Evolutionary conservation across 208 protist genomes (phyloP), one percentile per base, ranked within the genome.

Genomic region (Acanthamoeba polyphaga): DNA sequence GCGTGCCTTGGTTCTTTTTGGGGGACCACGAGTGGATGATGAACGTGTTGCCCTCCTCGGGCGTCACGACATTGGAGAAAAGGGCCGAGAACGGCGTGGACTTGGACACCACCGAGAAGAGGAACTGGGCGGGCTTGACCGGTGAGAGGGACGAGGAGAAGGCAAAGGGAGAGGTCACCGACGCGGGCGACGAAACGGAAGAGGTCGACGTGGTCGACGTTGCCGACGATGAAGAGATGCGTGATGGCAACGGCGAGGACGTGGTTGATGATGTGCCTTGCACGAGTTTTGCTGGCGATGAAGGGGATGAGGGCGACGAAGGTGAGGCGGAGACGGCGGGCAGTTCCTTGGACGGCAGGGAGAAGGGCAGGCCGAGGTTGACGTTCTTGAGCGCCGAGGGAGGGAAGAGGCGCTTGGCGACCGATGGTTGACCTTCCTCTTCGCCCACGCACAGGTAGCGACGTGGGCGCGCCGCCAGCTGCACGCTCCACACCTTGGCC

Each of bases 401-500:
- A 60, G 80, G 80, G 32, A 89, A 89, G 8, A 89, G 80, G 9
- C 80, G 80, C 51, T 89, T 89, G 80, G 80, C n/a, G 51, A 89
- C 51, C 12, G 53, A 24, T 27, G 80, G 80, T 19, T 89, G 51
- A 12, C 80, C 80, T 66, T 89, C 53, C 32, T 64, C 80, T 29
- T 60, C 80, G 46, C 80, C 80, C 2, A 89, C 29, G 34, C 87
- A 92, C 62, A 92, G 62, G 87, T 76, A 92, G 29, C 58, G 87
- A 17, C 87, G 87, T 38, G 87, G 87, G 60, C 87, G 38, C 6
- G 87, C 55, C 12, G 87, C 87, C 64, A 92, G 43, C 87, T 92
- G 87, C 13, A 92, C 64, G 62, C 87, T 92, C 87, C 87, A 92
- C 38, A 92, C 87, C 15, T 78, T 76, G n/a, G 87, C 87, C n/a